Conservation (phyloP, 257 asterid species). For the Solanum paucissectum region DNA sequence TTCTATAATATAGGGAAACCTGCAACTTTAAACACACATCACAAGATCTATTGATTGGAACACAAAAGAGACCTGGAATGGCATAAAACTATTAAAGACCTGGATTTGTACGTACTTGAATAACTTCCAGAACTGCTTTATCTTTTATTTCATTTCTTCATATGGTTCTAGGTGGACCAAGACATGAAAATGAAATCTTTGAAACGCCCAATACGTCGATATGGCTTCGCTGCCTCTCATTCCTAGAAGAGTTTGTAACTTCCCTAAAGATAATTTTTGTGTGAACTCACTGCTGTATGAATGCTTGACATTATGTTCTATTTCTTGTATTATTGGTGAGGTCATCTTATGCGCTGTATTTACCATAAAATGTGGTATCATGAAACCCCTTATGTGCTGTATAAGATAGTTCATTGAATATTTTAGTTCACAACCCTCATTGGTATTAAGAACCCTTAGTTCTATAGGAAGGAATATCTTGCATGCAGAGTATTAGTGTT, state of each 20-base stretch:
- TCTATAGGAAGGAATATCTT: background rate
- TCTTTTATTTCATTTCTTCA: background rate
- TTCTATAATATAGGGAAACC: background rate
- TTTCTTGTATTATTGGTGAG: background rate
- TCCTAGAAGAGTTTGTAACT: background rate
- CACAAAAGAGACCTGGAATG: background rate
- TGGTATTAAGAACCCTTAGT: background rate
- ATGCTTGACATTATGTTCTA: background rate
- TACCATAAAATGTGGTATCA: background rate
- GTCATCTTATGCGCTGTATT: background rate
- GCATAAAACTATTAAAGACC: background rate
- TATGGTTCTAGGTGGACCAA: background rate
- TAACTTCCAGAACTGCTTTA: background rate
- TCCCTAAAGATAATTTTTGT: background rate
- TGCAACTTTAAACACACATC: background rate
- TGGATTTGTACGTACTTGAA: background rate
- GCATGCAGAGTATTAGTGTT: background rate
- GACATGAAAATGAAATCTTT: background rate
- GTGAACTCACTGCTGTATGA: background rate
- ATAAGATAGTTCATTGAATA: background rate
- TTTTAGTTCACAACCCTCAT: background rate
- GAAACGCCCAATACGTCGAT: background rate
- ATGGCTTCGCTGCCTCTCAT: background rate
- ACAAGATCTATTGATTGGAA: background rate
- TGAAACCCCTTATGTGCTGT: background rate